Evolutionary conservation across 257 asterid genomes (phyloP), one percentile per base, ranked within the genome.

Genomic region (Mitragyna speciosa): DNA sequence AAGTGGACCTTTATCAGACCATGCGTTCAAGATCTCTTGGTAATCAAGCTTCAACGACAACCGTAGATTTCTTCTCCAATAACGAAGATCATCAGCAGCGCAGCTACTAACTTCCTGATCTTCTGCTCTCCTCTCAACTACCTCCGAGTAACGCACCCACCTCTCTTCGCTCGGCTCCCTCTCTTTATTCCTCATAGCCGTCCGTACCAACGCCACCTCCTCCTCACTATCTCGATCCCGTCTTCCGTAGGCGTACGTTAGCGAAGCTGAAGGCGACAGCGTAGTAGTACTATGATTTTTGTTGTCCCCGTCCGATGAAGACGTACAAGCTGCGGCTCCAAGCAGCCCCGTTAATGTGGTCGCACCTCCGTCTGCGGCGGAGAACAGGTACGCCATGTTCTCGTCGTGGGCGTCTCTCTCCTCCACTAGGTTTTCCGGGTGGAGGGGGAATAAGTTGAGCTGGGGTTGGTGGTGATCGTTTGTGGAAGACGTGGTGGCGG

Each of bases 121-220:
- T 36, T 93, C 98, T 80, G 90, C 91, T 84, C 85, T 88, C 87
- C 90, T 81, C 82, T 91, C 94, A 0, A 94, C 98, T 54, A 94
- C 97, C 83, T 95, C 95, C 43, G 98, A 93, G 89, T 93, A 93
- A 48, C 88, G 76, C 80, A 95, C 96, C 92, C 97, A 95, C 86
- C 87, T 93, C 80, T 93, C 98, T 81, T 90, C 98, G 65, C 91
- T 86, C 16, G 90, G 78, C 10, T 93, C 95, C 70, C 97, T 86
- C 86, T 89, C 95, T 39, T 88, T 86, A 58, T 79, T 91, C 90
- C 92, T 81, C 79, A 95, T 43, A 84, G 99, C 99, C 84, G 85
- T 89, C 86, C 98, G 91, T 47, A 86, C 91, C 3, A 95, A 93
- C 78, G 90, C 93, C 78, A 87, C 89, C 31, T 89, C 81, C 66